A percentile compares a stretch with the other conserved stretches of the same genome.
phyloP scores from a whole-genome alignment of 2,329 filamentous ascomycete genomes.

The Incumbomyces delicatus region DNA sequence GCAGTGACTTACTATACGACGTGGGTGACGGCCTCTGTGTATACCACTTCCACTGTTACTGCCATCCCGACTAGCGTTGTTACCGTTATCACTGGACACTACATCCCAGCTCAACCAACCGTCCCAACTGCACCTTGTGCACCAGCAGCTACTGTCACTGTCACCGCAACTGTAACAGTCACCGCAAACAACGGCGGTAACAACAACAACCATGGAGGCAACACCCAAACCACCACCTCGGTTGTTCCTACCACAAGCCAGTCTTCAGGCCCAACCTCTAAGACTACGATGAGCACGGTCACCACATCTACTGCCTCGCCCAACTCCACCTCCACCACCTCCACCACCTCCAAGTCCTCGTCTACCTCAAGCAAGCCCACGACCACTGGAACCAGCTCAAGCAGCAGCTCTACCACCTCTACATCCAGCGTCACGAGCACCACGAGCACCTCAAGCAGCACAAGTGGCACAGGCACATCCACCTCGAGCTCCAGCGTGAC shows the following conservation, averaged over 20 bases:
- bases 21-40: conserved; percentile 24
- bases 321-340: not conserved
- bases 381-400: conserved; percentile 3
- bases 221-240: not conserved
- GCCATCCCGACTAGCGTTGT: conserved; percentile 17
- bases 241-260: not conserved
- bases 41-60: conserved; percentile 23
- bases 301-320: conserved; percentile 3
- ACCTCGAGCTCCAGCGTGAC: not conserved
- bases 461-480: not conserved
- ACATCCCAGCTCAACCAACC: conserved; percentile 6
- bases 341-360: conserved; percentile 3
- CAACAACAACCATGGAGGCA: conserved; percentile 18
- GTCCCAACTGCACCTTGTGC: conserved; percentile 9
- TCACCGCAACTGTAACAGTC: conserved; percentile 15
- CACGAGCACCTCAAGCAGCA: conserved; percentile 1
- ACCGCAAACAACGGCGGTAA: conserved; percentile 9
- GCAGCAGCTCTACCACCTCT: conserved; percentile 6
- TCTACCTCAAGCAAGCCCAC: not conserved
- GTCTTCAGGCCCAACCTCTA: not conserved
- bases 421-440: not conserved
- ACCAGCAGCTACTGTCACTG: conserved; percentile 6
- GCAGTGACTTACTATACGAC: conserved; percentile 27
- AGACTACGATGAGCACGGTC: conserved; percentile 2
- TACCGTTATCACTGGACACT: conserved; percentile 10